Evolutionary conservation across 768 basidiomycete species (phyloP).

Genomic region (Mycena indigotica): DNA sequence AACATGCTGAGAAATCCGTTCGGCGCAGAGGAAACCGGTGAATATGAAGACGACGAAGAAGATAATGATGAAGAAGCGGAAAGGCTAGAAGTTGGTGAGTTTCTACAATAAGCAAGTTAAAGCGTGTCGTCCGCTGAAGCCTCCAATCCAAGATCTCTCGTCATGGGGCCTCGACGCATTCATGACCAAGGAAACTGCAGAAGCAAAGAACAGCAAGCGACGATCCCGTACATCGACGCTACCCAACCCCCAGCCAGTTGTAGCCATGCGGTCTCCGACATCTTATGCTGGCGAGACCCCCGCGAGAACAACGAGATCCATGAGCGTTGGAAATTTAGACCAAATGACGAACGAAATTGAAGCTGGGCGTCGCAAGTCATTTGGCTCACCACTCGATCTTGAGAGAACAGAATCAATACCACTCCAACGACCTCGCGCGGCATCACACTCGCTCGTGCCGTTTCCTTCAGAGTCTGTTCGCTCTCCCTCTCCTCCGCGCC

Average conservation of each 20-base stretch:
- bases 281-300: constrained; percentile 43
- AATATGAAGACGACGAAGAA: constrained; percentile 55
- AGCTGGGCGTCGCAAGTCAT: constrained; percentile 54
- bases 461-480: constrained; percentile 49
- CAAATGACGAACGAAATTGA: constrained; percentile 30
- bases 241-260: constrained; percentile 41
- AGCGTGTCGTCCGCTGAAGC: too few species aligned
- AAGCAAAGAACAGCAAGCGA: constrained; percentile 42
- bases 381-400: constrained; percentile 60
- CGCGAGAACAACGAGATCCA: constrained; percentile 51
- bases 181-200: constrained; percentile 65
- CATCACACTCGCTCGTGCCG: constrained; percentile 50
- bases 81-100: constrained; percentile 70
- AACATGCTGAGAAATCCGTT: constrained; percentile 76
- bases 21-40: constrained; percentile 59
- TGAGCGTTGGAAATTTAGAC: constrained; percentile 68
- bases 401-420: constrained; percentile 45
- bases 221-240: constrained; percentile 38
- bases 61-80: constrained; percentile 41
- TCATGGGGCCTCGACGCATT: constrained; percentile 85
- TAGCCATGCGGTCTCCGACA: constrained; percentile 45
- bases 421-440: constrained; percentile 51
- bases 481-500: constrained; percentile 48
- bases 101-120: too few species aligned
- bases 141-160: too few species aligned